phyloP scores from a whole-genome alignment of 164 flowering plant genomes.

The Chimonanthus salicifolius region DNA sequence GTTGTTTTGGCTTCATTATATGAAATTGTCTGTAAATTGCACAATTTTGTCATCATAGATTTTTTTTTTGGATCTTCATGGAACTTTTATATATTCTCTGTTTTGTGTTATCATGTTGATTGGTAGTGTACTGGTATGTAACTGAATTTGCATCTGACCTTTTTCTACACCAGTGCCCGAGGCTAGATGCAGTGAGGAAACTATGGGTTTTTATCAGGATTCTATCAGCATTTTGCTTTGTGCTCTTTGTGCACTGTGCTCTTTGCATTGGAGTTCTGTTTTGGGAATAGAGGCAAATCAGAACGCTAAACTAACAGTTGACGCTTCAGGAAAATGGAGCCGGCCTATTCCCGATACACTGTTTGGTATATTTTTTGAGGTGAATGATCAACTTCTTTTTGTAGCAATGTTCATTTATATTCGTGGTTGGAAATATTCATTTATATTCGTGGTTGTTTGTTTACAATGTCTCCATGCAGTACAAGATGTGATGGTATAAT shows the following conservation, averaged over 20 bases:
- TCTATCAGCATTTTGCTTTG: conserved; percentile 7
- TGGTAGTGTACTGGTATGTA: not conserved
- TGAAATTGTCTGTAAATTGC: not conserved
- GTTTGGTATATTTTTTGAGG: conserved; percentile 95
- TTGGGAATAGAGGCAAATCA: conserved; percentile 13
- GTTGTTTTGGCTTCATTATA: not conserved
- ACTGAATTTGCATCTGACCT: not conserved
- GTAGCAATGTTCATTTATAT: not conserved
- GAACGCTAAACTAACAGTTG: conserved; percentile 18
- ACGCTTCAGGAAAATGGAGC: conserved; percentile 26
- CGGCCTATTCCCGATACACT: conserved; percentile 56
- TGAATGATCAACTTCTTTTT: conserved; percentile 14
- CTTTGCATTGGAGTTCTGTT: conserved; percentile 11
- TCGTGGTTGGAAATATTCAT: not conserved
- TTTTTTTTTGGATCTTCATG: not conserved
- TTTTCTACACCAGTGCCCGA: not conserved
- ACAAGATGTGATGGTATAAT: not conserved
- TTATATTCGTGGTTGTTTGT: no score
- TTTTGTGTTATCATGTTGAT: not conserved
- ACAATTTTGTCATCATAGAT: not conserved
- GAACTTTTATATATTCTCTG: not conserved
- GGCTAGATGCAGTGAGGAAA: not conserved
- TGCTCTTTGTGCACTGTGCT: conserved; percentile 14
- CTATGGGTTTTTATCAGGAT: conserved; percentile 17
- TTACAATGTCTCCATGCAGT: not conserved